A percentile compares a stretch with the other conserved stretches of the same genome.
These are phyloP conservation scores for Rhododendron mucronatum DNA, from an alignment of 148 eudicot species.

Conservation along the genomic window DNA sequence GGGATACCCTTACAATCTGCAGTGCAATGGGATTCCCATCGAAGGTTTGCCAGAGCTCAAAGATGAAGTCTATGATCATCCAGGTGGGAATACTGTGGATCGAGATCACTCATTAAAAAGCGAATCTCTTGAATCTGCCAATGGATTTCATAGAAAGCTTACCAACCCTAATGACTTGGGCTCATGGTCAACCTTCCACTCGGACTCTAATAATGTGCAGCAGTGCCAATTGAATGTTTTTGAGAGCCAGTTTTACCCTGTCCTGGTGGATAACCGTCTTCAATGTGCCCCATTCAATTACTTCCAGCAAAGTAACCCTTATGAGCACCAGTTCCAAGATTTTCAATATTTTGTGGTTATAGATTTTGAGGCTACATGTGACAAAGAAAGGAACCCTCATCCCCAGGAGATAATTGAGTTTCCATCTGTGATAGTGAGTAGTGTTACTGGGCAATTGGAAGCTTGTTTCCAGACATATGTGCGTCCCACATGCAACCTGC, in stretches of 20 bases:
- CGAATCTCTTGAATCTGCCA: conserved; percentile 31
- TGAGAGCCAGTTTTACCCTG: conserved; percentile 48
- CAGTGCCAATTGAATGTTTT: conserved; percentile 38
- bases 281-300: conserved; percentile 48
- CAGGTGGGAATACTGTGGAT: conserved; percentile 25
- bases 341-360: conserved; percentile 92
- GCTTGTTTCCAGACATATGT: conserved; percentile 86
- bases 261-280: conserved; percentile 31
- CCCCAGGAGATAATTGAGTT: conserved; percentile 99
- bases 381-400: conserved; percentile 61
- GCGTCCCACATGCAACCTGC: conserved; percentile 73
- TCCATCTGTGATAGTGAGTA: conserved; percentile 85
- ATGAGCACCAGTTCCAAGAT: conserved; percentile 50
- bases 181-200: conserved; percentile 40
- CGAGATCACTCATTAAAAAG: conserved; percentile 28
- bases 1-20: conserved; percentile 36
- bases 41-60: conserved; percentile 47
- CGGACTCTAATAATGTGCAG: conserved; percentile 33
- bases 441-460: conserved; percentile 75
- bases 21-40: conserved; percentile 26
- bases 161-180: conserved; percentile 34
- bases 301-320: conserved; percentile 52
- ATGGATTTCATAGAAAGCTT: conserved; percentile 31
- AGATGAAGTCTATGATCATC: conserved; percentile 29
- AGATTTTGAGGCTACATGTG: conserved; percentile 98